phyloP scores from a whole-genome alignment of 805 yeast genomes.

The Spathaspora sp. region DNA sequence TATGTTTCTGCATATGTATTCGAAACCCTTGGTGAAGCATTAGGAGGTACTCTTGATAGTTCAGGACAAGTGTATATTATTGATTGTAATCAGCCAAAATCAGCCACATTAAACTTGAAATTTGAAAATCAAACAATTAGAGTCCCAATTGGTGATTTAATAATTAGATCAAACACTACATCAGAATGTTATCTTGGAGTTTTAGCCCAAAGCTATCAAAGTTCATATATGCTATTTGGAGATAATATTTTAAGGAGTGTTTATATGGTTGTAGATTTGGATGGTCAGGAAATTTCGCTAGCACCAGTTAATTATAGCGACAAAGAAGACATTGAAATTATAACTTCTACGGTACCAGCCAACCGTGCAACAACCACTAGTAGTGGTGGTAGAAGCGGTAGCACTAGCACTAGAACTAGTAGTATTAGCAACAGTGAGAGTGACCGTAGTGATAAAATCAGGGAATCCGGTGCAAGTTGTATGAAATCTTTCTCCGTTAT shows the following conservation, averaged over 20 bases:
- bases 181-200: constrained; percentile 25
- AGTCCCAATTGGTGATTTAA: constrained; percentile 41
- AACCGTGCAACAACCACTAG: not conserved
- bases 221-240: constrained; percentile 44
- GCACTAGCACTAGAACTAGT: no score
- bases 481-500: not conserved
- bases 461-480: not conserved
- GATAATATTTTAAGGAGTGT: constrained; percentile 63
- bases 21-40: constrained; percentile 27
- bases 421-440: no score
- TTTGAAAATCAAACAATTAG: constrained; percentile 57
- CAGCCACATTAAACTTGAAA: constrained; percentile 31
- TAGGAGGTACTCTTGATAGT: constrained; percentile 40
- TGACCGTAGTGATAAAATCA: no score
- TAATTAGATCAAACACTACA: constrained; percentile 12
- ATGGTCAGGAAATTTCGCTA: constrained; percentile 51
- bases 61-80: constrained; percentile 43
- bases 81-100: constrained; percentile 32
- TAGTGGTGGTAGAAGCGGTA: no score
- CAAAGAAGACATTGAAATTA: constrained; percentile 42
- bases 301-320: constrained; percentile 31
- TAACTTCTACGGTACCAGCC: constrained; percentile 14
- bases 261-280: constrained; percentile 64
- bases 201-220: constrained; percentile 12
- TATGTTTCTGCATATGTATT: constrained; percentile 42